Conservation (phyloP, 495 filamentous ascomycete species). For the Cetradonia linearis region DNA sequence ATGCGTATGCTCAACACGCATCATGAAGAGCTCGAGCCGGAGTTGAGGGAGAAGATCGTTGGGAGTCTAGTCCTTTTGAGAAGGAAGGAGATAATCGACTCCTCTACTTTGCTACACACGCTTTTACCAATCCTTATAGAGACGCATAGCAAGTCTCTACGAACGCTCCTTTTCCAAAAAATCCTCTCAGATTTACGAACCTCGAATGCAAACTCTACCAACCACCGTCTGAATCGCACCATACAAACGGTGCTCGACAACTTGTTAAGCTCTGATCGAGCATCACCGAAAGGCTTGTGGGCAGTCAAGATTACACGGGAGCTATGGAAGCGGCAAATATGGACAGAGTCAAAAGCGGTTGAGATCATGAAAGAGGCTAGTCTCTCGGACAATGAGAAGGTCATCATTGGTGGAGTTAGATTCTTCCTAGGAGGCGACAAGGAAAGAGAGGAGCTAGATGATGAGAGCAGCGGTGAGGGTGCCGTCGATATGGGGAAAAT, state of each 20-base stretch:
- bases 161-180: slow-evolving; percentile 76
- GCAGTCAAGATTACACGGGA: slow-evolving; percentile 83
- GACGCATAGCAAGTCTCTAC: slow-evolving; percentile 78
- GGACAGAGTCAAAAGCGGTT: slow-evolving; percentile 78
- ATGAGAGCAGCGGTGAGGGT: slow-evolving; percentile 77
- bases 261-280: slow-evolving; percentile 71
- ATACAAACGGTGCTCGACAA: slow-evolving; percentile 90
- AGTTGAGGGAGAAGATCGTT: slow-evolving; percentile 88
- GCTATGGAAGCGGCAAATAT: slow-evolving; percentile 79
- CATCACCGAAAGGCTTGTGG: slow-evolving; percentile 82
- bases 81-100: slow-evolving; percentile 87
- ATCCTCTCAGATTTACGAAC: slow-evolving; percentile 82
- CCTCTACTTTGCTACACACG: slow-evolving; percentile 64
- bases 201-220: slow-evolving; percentile 72
- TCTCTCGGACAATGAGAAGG: slow-evolving; percentile 77
- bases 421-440: slow-evolving; percentile 96
- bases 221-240: slow-evolving; percentile 84
- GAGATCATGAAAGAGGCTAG: slow-evolving; percentile 90
- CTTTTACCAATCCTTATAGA: slow-evolving; percentile 83
- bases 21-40: slow-evolving; percentile 66
- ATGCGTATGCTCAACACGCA: slow-evolving; percentile 68
- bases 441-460: slow-evolving; percentile 82
- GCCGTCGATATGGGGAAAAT: slow-evolving; percentile 68
- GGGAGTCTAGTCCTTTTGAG: slow-evolving; percentile 77
- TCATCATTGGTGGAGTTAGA: slow-evolving; percentile 71